Base-by-base conservation (phyloP, 495 filamentous ascomycete genomes). In the Neurospora pannonica region DNA sequence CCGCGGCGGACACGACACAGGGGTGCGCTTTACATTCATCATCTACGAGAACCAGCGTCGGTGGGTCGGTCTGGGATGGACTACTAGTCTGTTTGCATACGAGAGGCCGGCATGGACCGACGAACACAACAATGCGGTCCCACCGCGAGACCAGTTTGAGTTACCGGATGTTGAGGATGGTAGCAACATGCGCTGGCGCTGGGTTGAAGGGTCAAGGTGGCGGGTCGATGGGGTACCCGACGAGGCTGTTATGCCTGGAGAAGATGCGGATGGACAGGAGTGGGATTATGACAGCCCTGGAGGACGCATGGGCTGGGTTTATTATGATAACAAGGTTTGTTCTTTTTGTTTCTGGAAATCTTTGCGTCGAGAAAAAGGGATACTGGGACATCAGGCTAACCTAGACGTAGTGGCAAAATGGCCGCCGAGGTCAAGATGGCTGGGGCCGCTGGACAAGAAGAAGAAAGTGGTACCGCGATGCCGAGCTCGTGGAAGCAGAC, bases 61-160 rank as follows among this genome's bases (percentile, higher is more conserved):
- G 46, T 99, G 96, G 96, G 81, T 98, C 15, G 97, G 94, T 3
- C 86, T 98, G 24, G 96, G 96, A 4, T 99, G 96, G 96, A 98
- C 97, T 0, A 91, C 90, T 15, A 96, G 91, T 7, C 83, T 98
- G 40, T 92, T 99, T 75, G 90, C 93, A 0, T 93, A 97, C 75
- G 96, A 99, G 79, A 88, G 96, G 39, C 88, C 89, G 7, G 85
- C 95, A 1, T 99, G 95, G 94, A 98, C 97, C 6, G 96, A 99
- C 78, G 97, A 99, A 81, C 93, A 98, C 80, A 87, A 97, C 70
- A 96, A 97, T 75, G 74, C 90, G 0, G 90, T 93, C 28, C 90
- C 93, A 4, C 82, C 90, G 4, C 94, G 92, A 72, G 93, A 95
- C 48, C 85, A 91, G 34, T 99, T 98, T 75, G 90, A 93, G 73